Evolutionary conservation across 208 protist species (phyloP).

Genomic region (Strigomonas culicis): DNA sequence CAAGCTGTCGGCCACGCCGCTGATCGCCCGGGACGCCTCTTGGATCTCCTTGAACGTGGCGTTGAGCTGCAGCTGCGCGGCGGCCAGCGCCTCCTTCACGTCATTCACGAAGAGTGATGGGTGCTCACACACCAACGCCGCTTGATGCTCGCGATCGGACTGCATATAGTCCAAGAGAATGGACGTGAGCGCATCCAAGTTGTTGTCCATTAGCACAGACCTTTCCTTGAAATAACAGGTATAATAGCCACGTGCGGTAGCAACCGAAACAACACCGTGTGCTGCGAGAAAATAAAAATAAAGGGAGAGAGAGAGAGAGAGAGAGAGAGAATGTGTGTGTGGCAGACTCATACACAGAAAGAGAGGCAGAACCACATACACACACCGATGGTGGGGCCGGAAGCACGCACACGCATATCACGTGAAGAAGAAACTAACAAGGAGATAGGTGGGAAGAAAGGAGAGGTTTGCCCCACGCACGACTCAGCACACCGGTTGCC

Average conservation of each 20-base stretch:
- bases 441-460: no score
- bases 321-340: background rate
- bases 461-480: no score
- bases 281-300: slow-evolving; percentile 1
- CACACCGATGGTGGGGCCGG: no score
- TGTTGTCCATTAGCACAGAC: background rate
- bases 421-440: no score
- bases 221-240: background rate
- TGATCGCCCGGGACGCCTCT: slow-evolving; percentile 37
- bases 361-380: background rate
- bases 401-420: no score
- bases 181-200: slow-evolving; percentile 15
- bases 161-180: slow-evolving; percentile 33
- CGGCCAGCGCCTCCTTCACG: slow-evolving; percentile 36
- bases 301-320: background rate
- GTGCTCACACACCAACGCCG: slow-evolving; percentile 16
- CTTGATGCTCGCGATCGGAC: background rate
- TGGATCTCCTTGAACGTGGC: slow-evolving; percentile 27
- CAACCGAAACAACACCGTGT: background rate
- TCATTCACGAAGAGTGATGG: slow-evolving; percentile 22
- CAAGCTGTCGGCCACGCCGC: slow-evolving; percentile 32
- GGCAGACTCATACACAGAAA: background rate
- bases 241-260: background rate
- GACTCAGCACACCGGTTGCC: no score
- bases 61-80: slow-evolving; percentile 26